Base-by-base conservation (phyloP, 306 rosid species). In the Ziziphus jujuba region DNA sequence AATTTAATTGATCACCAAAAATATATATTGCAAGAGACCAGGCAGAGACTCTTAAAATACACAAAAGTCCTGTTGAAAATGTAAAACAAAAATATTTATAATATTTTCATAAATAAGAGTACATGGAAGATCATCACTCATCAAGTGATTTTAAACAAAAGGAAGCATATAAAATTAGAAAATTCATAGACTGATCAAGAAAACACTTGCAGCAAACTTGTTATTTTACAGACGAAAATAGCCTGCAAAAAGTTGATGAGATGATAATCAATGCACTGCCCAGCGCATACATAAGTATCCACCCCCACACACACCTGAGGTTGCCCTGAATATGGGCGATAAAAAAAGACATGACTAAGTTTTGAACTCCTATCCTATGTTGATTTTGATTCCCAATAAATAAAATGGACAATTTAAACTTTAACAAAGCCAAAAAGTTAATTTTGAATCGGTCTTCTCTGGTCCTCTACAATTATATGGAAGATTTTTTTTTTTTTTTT, bases 1-100 rank as follows among this genome's bases (percentile, higher is more conserved):
- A 79, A 52, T 76, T 74, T 84, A 77, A 73, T 65, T 44, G 16
- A 57, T 52, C 59, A 63, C 66, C 16, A 68, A 66, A n/a, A 28
- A 75, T 64, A 75, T 63, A 22, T 35, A 69, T 77, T 58, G 71
- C 63, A 59, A 63, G 67, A 72, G 61, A 65, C 72, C 33, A 52
- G 21, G 36, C 44, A 78, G 56, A 77, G 38, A 36, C 56, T 50
- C 38, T 56, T 6, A 33, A 59, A 54, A 17, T 9, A 20, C 21
- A 54, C 23, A 74, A 22, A 22, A 58, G 33, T 67, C 61, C 23
- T 36, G n/a, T 52, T 15, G 35, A 8, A 16, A 71, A 67, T 47
- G 22, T 24, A 23, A 59, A 19, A 44, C 3, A 12, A 24, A 44
- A 55, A n/a, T n/a, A n/a, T n/a, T 47, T 36, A 12, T 40, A n/a